A percentile compares a stretch with the other conserved stretches of the same genome.
phyloP scores from a whole-genome alignment of 176 grass and related monocot species.

The Bonia amplexicaulis region DNA sequence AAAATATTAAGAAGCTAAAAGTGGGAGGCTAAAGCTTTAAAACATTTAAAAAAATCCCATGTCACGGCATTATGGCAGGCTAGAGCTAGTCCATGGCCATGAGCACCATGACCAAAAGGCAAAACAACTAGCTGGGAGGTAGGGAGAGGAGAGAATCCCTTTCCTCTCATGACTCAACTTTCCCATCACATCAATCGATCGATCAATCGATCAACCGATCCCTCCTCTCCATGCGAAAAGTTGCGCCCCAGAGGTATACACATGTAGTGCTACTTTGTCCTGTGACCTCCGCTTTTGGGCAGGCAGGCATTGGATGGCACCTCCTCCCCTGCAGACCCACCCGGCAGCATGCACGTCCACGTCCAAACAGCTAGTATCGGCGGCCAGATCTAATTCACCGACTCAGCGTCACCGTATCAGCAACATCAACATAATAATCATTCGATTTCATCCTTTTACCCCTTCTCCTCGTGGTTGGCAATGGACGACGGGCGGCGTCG shows the following conservation, averaged over 20 bases:
- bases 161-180: conserved; percentile 18
- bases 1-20: no score
- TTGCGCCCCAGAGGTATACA: not conserved
- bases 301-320: not conserved
- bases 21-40: no score
- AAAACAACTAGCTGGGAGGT: not conserved
- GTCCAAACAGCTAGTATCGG: not conserved
- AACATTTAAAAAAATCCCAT: no score
- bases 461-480: no score
- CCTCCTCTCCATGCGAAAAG: not conserved
- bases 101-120: not conserved
- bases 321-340: not conserved
- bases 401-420: no score
- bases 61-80: not conserved
- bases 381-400: no score
- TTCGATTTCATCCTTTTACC: no score
- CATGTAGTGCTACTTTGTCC: not conserved
- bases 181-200: conserved; percentile 33
- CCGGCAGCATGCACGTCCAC: not conserved
- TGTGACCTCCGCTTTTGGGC: not conserved
- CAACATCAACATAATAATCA: no score
- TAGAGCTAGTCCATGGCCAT: not conserved
- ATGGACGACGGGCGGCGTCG: no score
- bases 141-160: conserved; percentile 4
- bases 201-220: conserved; percentile 5